Conservation (phyloP, 2,329 filamentous ascomycete genomes). For the Trichophyton equinum region DNA sequence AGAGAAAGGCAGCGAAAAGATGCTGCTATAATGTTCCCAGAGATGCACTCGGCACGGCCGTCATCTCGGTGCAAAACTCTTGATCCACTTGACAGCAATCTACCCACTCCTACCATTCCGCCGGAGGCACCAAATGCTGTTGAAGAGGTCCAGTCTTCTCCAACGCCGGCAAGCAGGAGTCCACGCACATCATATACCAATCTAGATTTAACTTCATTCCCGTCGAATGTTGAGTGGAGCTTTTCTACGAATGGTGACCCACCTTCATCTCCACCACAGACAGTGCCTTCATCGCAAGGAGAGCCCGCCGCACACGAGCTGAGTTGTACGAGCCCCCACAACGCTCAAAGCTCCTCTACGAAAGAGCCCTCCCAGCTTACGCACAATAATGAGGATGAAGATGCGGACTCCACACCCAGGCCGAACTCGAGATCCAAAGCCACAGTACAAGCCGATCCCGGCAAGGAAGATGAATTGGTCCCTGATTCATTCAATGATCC, state of each 20-base stretch:
- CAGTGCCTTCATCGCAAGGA: neutral
- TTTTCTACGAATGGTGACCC: slow-evolving; percentile 19
- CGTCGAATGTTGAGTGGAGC: slow-evolving; percentile 9
- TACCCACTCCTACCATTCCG: slow-evolving; percentile 27
- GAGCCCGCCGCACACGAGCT: neutral
- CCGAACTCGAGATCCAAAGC: neutral
- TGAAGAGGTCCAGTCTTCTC: slow-evolving; percentile 40
- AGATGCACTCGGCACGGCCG: slow-evolving; percentile 43
- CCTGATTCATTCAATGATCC: slow-evolving; percentile 30
- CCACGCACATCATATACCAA: slow-evolving; percentile 3
- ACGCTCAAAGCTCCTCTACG: neutral
- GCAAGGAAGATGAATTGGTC: slow-evolving; percentile 8
- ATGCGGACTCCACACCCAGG: neutral
- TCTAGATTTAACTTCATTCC: slow-evolving; percentile 8
- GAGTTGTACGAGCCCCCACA: neutral
- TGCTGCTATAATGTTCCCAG: slow-evolving; percentile 53
- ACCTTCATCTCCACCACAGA: slow-evolving; percentile 24
- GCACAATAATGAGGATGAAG: neutral
- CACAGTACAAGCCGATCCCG: neutral
- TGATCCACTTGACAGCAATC: slow-evolving; percentile 18
- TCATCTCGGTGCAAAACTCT: slow-evolving; percentile 16
- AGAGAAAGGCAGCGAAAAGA: slow-evolving; percentile 56
- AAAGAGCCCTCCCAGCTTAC: neutral
- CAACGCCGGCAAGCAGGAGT: slow-evolving; percentile 34
- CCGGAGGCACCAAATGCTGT: slow-evolving; percentile 31